Percentiles rank a stretch among this genome's conserved stretches.
Conservation (phyloP, 202 grass and related monocot species). For the Brachypodium distachyon region DNA sequence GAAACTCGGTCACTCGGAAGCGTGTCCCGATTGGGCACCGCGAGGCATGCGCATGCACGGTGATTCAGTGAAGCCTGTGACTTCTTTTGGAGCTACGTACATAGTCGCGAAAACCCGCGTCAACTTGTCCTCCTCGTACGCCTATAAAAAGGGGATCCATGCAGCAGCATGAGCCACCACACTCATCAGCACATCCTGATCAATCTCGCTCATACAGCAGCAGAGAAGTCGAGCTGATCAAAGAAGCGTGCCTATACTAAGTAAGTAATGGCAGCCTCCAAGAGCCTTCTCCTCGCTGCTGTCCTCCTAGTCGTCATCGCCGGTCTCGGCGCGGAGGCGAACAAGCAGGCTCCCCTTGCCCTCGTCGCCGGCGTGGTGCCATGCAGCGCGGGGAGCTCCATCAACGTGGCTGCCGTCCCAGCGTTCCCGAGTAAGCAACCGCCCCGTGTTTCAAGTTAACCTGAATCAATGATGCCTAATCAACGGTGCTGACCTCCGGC, state of each 20-base stretch:
- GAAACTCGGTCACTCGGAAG: too few species aligned
- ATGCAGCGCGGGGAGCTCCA: conserved; percentile 25
- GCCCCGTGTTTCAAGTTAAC: too few species aligned
- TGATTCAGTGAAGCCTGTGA: neutral
- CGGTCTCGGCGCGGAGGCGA: neutral
- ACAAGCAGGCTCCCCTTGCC: neutral
- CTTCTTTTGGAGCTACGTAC: neutral
- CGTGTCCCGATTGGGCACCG: conserved; percentile 1
- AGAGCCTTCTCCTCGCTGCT: neutral
- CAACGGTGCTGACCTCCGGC: neutral
- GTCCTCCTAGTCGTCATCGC: neutral
- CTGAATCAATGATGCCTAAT: neutral
- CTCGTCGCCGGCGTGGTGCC: conserved; percentile 26
- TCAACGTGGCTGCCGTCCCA: neutral
- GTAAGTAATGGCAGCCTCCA: conserved; percentile 14
- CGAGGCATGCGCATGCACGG: neutral
- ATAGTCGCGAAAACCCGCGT: neutral
- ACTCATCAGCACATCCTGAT: neutral
- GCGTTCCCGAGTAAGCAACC: conserved; percentile 36
- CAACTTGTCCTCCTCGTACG: conserved; percentile 11
- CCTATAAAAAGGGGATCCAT: conserved; percentile 25
- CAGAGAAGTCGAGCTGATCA: neutral
- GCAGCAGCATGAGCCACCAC: conserved; percentile 8
- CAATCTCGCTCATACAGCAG: neutral
- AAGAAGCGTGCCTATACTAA: neutral